phyloP scores from a whole-genome alignment of 176 grass and related monocot genomes.

The Phyllostachys edulis region DNA sequence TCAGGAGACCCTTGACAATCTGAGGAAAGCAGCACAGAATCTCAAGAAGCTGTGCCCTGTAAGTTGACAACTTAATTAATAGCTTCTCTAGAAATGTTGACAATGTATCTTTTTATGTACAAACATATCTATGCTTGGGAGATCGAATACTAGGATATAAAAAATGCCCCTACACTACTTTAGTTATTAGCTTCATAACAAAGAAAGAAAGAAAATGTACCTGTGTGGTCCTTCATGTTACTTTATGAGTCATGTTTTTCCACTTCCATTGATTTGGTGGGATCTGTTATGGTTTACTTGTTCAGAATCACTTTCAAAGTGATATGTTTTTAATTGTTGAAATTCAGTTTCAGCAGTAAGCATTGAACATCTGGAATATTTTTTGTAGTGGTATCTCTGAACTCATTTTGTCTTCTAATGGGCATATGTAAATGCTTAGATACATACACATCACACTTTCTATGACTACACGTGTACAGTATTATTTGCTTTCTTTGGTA shows the following conservation, averaged over 20 bases:
- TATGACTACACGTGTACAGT: background rate
- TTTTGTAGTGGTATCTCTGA: background rate
- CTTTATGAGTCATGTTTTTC: background rate
- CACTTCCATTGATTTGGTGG: background rate
- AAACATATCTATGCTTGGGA: background rate
- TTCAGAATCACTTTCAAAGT: background rate
- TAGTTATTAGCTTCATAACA: background rate
- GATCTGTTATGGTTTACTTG: background rate
- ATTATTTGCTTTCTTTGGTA: background rate
- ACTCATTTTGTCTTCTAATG: background rate
- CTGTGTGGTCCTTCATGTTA: background rate
- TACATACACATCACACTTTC: background rate
- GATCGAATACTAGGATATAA: background rate
- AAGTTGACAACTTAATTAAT: slow-evolving; percentile 36
- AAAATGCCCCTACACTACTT: background rate
- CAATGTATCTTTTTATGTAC: background rate
- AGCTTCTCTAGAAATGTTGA: background rate
- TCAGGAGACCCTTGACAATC: slow-evolving; percentile 85
- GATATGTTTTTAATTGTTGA: slow-evolving; percentile 12
- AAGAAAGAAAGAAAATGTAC: background rate
- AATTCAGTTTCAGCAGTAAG: slow-evolving; percentile 2
- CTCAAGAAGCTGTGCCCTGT: slow-evolving; percentile 87
- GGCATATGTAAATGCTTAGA: background rate
- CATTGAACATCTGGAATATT: background rate
- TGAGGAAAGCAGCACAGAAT: slow-evolving; percentile 79